Percentiles rank a stretch among this genome's conserved stretches.
Conservation (phyloP, 306 rosid species). For the Canavalia gladiata region DNA sequence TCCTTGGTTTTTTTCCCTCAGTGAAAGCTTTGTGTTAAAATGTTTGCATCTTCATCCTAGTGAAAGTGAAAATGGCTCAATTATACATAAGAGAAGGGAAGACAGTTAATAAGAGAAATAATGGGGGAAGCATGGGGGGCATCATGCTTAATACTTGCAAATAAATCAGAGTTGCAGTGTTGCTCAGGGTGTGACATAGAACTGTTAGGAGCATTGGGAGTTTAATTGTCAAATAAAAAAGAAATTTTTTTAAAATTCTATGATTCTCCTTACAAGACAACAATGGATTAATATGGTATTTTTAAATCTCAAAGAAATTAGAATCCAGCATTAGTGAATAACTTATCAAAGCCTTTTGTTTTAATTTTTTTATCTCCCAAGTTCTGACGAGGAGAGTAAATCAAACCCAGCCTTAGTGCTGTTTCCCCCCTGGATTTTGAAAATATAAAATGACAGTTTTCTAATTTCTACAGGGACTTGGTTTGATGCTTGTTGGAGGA, state of each 20-base stretch:
- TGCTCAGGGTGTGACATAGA: slow-evolving; percentile 10
- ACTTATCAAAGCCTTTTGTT: background rate
- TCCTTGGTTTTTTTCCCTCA: slow-evolving; percentile 7
- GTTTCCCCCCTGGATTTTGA: background rate
- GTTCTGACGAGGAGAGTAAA: background rate
- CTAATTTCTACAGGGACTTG: background rate
- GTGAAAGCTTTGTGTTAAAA: background rate
- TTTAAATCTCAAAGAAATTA: background rate
- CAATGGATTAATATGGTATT: background rate
- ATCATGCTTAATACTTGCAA: background rate
- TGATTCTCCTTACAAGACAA: background rate
- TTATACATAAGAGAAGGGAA: background rate
- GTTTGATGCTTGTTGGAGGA: background rate
- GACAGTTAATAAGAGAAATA: background rate
- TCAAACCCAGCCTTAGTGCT: background rate
- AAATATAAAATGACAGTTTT: background rate
- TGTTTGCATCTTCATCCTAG: slow-evolving; percentile 10
- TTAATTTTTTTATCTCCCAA: background rate
- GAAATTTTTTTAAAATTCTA: background rate
- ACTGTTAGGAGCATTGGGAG: background rate
- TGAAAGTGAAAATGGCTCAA: background rate
- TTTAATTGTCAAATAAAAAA: background rate
- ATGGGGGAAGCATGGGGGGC: background rate
- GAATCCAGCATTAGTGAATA: background rate
- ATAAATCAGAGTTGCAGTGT: background rate